These are phyloP conservation scores for Anethum foeniculum DNA, from an alignment of 140 eudicot species.

Conservation along the genomic window DNA sequence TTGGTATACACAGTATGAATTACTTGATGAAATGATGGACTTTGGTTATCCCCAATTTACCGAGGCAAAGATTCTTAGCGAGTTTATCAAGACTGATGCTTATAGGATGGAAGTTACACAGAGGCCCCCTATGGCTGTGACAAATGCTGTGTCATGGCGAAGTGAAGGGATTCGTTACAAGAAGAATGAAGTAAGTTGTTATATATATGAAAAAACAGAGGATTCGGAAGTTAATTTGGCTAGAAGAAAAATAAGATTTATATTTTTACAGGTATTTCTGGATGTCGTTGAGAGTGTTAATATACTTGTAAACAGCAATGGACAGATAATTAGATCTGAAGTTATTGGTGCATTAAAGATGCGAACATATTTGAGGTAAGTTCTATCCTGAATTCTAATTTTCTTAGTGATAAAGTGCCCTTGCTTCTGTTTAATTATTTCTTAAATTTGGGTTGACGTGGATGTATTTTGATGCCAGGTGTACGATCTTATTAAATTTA, in stretches of 20 bases:
- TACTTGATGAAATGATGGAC: slow-evolving; percentile 99
- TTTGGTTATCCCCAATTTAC: slow-evolving; percentile 99
- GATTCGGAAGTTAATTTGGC: slow-evolving; percentile 5
- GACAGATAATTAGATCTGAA: slow-evolving; percentile 92
- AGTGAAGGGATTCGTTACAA: slow-evolving; percentile 96
- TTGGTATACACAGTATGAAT: slow-evolving; percentile 58
- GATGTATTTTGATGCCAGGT: background rate
- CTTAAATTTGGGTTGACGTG: background rate
- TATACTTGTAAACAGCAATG: slow-evolving; percentile 96
- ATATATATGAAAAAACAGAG: background rate
- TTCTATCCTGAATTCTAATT: background rate
- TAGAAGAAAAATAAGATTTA: background rate
- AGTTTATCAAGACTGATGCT: slow-evolving; percentile 98
- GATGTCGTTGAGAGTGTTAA: slow-evolving; percentile 99
- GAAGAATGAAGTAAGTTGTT: slow-evolving; percentile 75
- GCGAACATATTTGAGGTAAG: slow-evolving; percentile 93
- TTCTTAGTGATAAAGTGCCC: background rate
- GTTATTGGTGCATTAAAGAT: slow-evolving; percentile 98
- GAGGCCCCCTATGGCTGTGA: slow-evolving; percentile 99
- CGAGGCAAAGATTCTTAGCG: slow-evolving; percentile 98
- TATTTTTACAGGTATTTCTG: slow-evolving; percentile 63
- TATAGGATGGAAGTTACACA: slow-evolving; percentile 97
- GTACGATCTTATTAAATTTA: background rate
- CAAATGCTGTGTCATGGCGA: slow-evolving; percentile 99
- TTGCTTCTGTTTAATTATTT: background rate